Conservation (phyloP, 2,329 filamentous ascomycete genomes). For the Lasiodiplodia hormozganensis region DNA sequence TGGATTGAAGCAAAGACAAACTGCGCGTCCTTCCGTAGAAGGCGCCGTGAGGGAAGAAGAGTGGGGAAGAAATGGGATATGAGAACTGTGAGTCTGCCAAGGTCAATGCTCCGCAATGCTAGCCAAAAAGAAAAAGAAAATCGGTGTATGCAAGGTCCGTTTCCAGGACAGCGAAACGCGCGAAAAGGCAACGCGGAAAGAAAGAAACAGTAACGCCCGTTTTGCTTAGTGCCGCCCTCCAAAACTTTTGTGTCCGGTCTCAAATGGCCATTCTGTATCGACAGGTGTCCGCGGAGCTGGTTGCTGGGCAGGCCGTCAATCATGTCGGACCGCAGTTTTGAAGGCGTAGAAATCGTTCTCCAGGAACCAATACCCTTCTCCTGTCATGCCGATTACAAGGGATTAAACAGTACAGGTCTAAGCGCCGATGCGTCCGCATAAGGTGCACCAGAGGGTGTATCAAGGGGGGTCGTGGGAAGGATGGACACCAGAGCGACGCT, state of each 20-base stretch:
- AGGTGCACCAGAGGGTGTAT: constrained; percentile 27
- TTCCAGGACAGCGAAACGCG: constrained; percentile 24
- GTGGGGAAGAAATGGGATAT: constrained; percentile 10
- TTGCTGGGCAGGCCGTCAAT: constrained; percentile 20
- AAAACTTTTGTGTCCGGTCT: constrained; percentile 23
- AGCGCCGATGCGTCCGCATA: constrained; percentile 22
- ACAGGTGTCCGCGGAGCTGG: constrained; percentile 26
- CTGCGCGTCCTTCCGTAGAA: constrained; percentile 16
- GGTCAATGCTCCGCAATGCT: constrained; percentile 31
- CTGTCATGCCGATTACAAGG: constrained; percentile 30
- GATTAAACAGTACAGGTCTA: constrained; percentile 31
- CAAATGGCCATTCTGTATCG: constrained; percentile 28
- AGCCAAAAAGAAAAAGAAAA: constrained; percentile 26
- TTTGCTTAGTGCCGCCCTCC: constrained; percentile 28
- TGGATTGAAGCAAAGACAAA: constrained; percentile 22
- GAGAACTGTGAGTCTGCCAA: constrained; percentile 22
- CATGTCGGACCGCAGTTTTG: constrained; percentile 7
- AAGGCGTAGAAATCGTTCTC: constrained; percentile 25
- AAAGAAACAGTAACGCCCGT: constrained; percentile 28
- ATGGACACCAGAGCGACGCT: constrained; percentile 19
- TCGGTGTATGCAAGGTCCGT: constrained; percentile 26
- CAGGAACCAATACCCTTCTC: constrained; percentile 29
- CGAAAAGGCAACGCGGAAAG: constrained; percentile 11
- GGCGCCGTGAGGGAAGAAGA: neutral
- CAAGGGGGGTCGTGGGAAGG: constrained; percentile 16